phyloP scores from a whole-genome alignment of 305 asterid genomes.

The Lippia alba region DNA sequence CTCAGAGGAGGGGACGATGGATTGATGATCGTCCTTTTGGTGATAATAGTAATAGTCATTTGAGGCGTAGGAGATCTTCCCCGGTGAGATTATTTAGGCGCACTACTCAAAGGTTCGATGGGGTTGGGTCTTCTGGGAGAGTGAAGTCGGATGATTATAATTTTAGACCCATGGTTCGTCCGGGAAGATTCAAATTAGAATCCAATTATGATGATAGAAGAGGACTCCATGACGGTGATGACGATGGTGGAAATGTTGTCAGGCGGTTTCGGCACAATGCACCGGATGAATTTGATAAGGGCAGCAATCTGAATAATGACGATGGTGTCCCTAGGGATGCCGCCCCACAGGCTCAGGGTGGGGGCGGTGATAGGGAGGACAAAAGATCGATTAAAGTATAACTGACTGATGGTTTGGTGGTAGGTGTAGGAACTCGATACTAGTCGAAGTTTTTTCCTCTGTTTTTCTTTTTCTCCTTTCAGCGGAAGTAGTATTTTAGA shows the following conservation, averaged over 20 bases:
- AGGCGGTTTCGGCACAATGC: constrained; percentile 41
- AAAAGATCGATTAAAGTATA: constrained; percentile 37
- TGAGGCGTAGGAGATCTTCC: constrained; percentile 55
- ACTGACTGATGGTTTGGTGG: constrained; percentile 36
- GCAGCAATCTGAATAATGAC: constrained; percentile 37
- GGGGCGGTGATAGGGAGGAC: constrained; percentile 37
- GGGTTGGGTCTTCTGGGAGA: constrained; percentile 47
- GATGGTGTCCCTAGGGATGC: constrained; percentile 44
- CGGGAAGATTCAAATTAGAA: constrained; percentile 56
- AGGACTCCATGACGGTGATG: constrained; percentile 43
- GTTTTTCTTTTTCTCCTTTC: neutral
- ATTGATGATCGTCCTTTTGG: constrained; percentile 50
- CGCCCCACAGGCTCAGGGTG: constrained; percentile 36
- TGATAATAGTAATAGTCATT: constrained; percentile 38
- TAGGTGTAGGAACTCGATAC: constrained; percentile 39
- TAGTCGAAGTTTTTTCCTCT: constrained; percentile 11
- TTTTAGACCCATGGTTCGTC: constrained; percentile 45
- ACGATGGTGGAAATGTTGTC: constrained; percentile 29
- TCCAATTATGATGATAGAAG: constrained; percentile 49
- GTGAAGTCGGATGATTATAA: constrained; percentile 49
- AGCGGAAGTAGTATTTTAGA: constrained; percentile 22
- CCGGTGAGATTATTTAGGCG: constrained; percentile 49
- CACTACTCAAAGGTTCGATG: constrained; percentile 47
- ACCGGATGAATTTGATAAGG: constrained; percentile 42
- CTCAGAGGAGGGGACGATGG: constrained; percentile 57